These are phyloP conservation scores for Rehmannia glutinosa DNA, from an alignment of 257 asterid species.

Conservation along the genomic window DNA sequence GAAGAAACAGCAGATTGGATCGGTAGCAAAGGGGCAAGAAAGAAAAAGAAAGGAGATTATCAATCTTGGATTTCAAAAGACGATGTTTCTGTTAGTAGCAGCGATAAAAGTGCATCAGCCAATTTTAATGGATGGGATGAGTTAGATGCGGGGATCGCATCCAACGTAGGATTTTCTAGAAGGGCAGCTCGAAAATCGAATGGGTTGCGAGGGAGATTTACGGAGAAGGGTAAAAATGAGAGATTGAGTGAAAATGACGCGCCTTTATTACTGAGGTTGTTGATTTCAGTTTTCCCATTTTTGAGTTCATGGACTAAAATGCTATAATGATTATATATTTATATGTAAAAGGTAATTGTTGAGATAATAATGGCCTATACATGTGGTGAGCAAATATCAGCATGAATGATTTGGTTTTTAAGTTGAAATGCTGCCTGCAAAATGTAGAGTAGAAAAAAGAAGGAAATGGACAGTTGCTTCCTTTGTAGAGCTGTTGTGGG, in stretches of 20 bases:
- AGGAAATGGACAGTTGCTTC: neutral
- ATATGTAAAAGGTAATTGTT: neutral
- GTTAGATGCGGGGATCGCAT: slow-evolving; percentile 35
- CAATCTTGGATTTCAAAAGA: slow-evolving; percentile 40
- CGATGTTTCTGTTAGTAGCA: slow-evolving; percentile 17
- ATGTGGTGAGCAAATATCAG: neutral
- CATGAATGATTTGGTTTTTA: neutral
- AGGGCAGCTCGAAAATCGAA: slow-evolving; percentile 20
- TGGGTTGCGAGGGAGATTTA: slow-evolving; percentile 21
- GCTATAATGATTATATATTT: slow-evolving; percentile 26
- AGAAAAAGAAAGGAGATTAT: slow-evolving; percentile 30
- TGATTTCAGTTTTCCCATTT: slow-evolving; percentile 63
- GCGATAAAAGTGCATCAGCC: slow-evolving; percentile 13
- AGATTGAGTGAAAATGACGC: slow-evolving; percentile 22
- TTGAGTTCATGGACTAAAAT: slow-evolving; percentile 56
- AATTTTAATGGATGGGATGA: slow-evolving; percentile 88
- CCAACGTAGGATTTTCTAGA: slow-evolving; percentile 21
- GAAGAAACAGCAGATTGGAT: slow-evolving; percentile 22
- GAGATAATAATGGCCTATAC: no score
- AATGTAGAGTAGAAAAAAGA: neutral
- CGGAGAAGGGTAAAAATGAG: slow-evolving; percentile 23
- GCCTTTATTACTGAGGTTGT: slow-evolving; percentile 59
- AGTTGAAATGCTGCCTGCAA: neutral
- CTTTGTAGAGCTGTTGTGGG: neutral
- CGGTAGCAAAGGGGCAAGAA: slow-evolving; percentile 16